Base-by-base conservation (phyloP, 805 yeast species). In the Spencermartinsiella europaea region DNA sequence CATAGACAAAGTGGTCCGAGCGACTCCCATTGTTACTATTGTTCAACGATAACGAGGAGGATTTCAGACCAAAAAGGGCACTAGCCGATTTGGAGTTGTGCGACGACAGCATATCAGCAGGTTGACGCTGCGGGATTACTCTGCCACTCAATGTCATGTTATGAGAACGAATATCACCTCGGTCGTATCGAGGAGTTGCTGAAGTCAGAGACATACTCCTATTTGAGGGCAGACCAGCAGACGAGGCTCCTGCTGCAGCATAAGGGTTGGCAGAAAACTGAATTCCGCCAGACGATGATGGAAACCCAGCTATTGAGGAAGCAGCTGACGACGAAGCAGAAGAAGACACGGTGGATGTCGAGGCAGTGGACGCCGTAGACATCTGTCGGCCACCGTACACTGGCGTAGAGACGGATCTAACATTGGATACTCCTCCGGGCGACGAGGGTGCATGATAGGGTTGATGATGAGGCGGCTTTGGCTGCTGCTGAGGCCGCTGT, bases 71-170 rank as follows among this genome's bases (percentile, higher is more conserved):
- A 38, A 36, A 38, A 14, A 40, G 31, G 16, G 34, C 25, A 22
- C 25, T 21, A 12, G 36, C 38, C 34, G 45, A 35, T 14, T 41
- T 41, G 27, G 41, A 38, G 34, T 25, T 41, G 16, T 47, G 39
- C 21, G 40, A 34, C 31, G 44, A 12, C 31, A 25, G 20, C 19
- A 38, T 8, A 15, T 38, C 49, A 36, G 48, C 46, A 4, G 47
- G 42, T 25, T 51, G 48, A 15, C 57, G 31, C 38, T 53, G 53
- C 1, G 59, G 59, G 28, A 56, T 56, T 15, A 56, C 57, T 21
- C 59, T 42, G 12, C 59, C 59, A 36, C 56, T 51, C 48, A 53
- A 34, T 7, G 59, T 56, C 52, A 47, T 50, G 34, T 47, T 45
- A 15, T 44, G 40, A 16, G 44, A 20, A 25, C 51, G 37, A 22